These are phyloP conservation scores for Vaccinium vitisidaea DNA, from an alignment of 148 eudicot species.

Conservation along the genomic window DNA sequence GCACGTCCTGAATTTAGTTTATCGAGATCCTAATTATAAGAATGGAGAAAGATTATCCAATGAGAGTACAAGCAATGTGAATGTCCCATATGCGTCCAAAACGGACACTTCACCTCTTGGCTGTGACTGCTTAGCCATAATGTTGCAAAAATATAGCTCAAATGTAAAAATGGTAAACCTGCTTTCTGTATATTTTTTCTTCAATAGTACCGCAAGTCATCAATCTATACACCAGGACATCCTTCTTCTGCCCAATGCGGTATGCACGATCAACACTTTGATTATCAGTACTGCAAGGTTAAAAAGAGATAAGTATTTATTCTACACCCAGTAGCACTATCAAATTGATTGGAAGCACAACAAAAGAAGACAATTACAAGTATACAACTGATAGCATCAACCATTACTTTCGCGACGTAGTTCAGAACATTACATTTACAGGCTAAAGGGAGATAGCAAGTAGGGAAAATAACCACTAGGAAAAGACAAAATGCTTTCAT, in stretches of 20 bases:
- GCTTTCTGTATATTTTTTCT: constrained; percentile 94
- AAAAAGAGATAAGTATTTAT: background rate
- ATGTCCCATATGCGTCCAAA: background rate
- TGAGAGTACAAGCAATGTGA: background rate
- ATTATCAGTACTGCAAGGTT: constrained; percentile 72
- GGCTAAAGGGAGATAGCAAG: background rate
- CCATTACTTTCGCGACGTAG: background rate
- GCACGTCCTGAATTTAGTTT: background rate
- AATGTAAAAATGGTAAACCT: constrained; percentile 39
- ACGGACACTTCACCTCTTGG: background rate
- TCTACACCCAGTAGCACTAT: background rate
- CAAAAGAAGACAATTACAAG: background rate
- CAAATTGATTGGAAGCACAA: background rate
- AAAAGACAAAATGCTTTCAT: background rate
- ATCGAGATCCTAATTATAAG: background rate
- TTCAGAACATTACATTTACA: background rate
- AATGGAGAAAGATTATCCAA: background rate
- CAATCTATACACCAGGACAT: constrained; percentile 90
- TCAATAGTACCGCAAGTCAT: constrained; percentile 97
- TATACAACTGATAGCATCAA: background rate
- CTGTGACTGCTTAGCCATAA: background rate
- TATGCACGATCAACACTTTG: constrained; percentile 99
- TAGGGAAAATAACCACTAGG: background rate
- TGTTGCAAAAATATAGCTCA: background rate
- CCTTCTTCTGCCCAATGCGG: constrained; percentile 94